Conservation (phyloP, 306 rosid genomes). For the Sophora flavescens region DNA sequence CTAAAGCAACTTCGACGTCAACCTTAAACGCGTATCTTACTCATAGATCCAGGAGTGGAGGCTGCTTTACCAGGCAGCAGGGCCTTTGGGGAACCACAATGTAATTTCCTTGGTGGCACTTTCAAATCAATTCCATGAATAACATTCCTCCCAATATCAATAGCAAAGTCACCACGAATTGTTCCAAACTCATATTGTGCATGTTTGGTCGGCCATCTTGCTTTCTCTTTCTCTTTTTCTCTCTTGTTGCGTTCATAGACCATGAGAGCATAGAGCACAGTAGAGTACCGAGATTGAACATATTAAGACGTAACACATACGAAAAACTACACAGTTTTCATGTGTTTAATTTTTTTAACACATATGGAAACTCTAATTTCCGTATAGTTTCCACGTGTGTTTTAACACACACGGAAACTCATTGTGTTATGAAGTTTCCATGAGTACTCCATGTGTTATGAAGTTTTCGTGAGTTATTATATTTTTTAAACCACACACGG, state of each 20-base stretch:
- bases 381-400: too few species aligned
- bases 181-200: conserved; percentile 88
- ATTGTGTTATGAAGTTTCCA: too few species aligned
- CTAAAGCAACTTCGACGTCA: not conserved
- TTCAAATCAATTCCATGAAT: conserved; percentile 96
- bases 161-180: conserved; percentile 89
- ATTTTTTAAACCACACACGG: too few species aligned
- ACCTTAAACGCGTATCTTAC: conserved; percentile 38
- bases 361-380: too few species aligned
- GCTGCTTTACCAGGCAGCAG: conserved; percentile 80
- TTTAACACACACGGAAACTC: too few species aligned
- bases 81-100: conserved; percentile 91
- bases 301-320: too few species aligned
- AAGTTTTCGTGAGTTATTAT: too few species aligned
- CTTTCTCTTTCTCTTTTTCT: not conserved
- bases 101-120: conserved; percentile 87
- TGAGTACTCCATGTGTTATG: too few species aligned
- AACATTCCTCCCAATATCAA: conserved; percentile 96
- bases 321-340: too few species aligned
- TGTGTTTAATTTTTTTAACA: too few species aligned
- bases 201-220: conserved; percentile 77
- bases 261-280: conserved; percentile 3
- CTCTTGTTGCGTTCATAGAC: not conserved
- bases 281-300: too few species aligned
- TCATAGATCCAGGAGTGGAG: conserved; percentile 85